These are phyloP conservation scores for Evernia prunastri DNA, from an alignment of 495 filamentous ascomycete genomes.

Conservation along the genomic window DNA sequence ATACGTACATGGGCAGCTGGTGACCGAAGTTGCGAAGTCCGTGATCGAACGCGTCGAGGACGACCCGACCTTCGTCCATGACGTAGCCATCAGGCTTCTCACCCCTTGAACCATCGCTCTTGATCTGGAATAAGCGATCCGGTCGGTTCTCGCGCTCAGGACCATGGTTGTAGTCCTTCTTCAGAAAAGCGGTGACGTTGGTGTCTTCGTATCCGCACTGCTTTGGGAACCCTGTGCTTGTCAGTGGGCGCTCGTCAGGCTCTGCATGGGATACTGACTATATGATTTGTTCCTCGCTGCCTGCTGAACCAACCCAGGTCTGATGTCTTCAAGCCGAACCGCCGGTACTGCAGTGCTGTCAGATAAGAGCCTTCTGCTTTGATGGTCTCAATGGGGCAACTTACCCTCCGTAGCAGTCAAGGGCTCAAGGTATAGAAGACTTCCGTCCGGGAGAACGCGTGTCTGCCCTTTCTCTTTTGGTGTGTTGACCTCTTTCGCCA, in stretches of 20 bases:
- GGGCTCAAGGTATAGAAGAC: background rate
- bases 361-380: background rate
- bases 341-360: background rate
- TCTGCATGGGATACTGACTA: background rate
- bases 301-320: background rate
- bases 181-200: background rate
- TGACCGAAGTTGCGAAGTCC: background rate
- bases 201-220: background rate
- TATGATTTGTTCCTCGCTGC: background rate
- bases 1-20: constrained; percentile 5
- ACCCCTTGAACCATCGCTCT: background rate
- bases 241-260: background rate
- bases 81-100: constrained; percentile 1
- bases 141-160: background rate
- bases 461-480: constrained; percentile 1
- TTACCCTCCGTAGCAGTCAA: background rate
- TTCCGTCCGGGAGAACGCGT: background rate
- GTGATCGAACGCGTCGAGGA: constrained; percentile 11
- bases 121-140: background rate
- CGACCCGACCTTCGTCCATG: background rate
- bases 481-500: background rate
- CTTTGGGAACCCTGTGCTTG: background rate
- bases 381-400: background rate
- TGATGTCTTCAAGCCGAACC: background rate
- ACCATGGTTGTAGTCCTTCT: constrained; percentile 4